Evolutionary conservation across 2,329 filamentous ascomycete genomes (phyloP).

Genomic region (Xylaria multiplex): DNA sequence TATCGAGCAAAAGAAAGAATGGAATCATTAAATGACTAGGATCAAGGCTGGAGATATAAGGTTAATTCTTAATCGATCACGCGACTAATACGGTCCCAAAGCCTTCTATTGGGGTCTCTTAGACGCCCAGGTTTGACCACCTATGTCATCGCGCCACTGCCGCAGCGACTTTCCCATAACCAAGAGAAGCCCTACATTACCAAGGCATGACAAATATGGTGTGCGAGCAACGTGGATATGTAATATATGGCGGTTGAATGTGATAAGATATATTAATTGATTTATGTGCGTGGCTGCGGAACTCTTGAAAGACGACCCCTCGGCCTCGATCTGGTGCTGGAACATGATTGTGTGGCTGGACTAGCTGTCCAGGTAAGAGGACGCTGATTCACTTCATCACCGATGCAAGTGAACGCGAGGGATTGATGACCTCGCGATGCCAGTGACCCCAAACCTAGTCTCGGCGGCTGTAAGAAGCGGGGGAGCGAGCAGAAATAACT

Average conservation of each 20-base stretch:
- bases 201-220: constrained; percentile 25
- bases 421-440: constrained; percentile 11
- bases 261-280: constrained; percentile 28
- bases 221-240: constrained; percentile 10
- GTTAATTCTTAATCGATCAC: not conserved
- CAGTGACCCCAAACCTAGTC: not conserved
- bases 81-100: not conserved
- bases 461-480: not conserved
- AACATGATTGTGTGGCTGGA: constrained; percentile 1
- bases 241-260: constrained; percentile 13
- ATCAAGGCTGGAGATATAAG: constrained; percentile 4
- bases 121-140: constrained; percentile 1
- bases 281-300: constrained; percentile 10
- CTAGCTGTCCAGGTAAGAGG: not conserved
- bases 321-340: not conserved
- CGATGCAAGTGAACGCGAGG: not conserved
- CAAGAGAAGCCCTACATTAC: constrained; percentile 22
- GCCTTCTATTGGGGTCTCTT: not conserved
- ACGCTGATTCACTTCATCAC: not conserved
- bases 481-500: not conserved
- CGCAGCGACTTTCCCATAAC: constrained; percentile 8
- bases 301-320: not conserved
- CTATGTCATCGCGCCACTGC: not conserved
- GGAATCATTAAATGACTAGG: not conserved
- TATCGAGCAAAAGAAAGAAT: not conserved